phyloP scores from a whole-genome alignment of 2,329 filamentous ascomycete species.

The Chaetomiaceae sp. region DNA sequence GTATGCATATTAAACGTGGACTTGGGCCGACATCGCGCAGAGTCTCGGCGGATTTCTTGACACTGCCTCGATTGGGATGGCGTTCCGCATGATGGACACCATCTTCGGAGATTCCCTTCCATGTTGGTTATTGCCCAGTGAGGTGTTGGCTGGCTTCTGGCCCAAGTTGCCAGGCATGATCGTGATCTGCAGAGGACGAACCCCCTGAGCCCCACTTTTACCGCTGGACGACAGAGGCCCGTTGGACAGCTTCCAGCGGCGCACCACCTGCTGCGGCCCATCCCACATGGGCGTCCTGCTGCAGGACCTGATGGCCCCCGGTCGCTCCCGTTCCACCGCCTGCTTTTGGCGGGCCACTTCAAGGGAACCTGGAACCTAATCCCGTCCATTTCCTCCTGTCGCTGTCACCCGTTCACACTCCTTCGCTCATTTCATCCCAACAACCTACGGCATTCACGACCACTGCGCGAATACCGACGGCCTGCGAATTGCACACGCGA shows the following conservation, averaged over 20 bases:
- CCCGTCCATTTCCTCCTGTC: no score
- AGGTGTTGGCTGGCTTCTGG: not conserved
- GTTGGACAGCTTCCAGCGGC: not conserved
- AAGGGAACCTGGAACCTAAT: no score
- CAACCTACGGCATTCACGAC: not conserved
- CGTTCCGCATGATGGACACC: no score
- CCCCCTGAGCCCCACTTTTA: constrained; percentile 14
- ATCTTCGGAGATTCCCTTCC: no score
- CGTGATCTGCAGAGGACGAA: not conserved
- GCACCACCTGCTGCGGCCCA: not conserved
- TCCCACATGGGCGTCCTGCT: constrained; percentile 11
- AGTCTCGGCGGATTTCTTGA: no score
- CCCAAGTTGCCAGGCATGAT: no score
- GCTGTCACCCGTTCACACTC: not conserved
- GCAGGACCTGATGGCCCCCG: not conserved
- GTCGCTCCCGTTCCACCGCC: not conserved
- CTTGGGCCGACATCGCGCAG: no score
- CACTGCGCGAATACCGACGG: not conserved
- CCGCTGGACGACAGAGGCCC: not conserved
- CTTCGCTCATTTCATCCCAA: not conserved
- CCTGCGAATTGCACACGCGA: no score
- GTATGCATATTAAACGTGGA: no score
- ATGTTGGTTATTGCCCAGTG: no score
- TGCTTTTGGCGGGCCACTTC: not conserved
- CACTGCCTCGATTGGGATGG: no score